Evolutionary conservation across 805 yeast species (phyloP), one percentile per base, ranked within the genome.

Genomic region (Nakazawaea ambrosiae): DNA sequence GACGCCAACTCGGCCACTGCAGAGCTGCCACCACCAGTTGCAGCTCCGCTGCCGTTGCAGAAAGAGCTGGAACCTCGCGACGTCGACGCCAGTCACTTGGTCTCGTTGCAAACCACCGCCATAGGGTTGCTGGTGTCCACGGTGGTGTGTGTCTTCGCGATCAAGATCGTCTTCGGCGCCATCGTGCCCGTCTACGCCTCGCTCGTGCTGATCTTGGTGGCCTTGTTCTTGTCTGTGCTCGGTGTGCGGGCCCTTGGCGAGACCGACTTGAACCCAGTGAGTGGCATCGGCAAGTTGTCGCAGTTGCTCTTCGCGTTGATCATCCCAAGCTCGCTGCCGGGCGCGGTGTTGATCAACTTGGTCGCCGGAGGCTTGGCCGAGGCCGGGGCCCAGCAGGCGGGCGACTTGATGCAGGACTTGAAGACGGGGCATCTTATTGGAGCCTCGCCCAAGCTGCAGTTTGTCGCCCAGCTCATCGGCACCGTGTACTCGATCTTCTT

Each of bases 361-460:
- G 82, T 90, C 1, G 96, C 97, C 4, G 98, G 98, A 14, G 98
- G 96, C 11, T 79, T 90, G 29, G 94, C 97, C 1, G 98, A 90
- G 61, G 97, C 97, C 0, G 97, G 97, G 7, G 96, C 98, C 2
- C 97, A 92, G 61, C 98, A 90, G 60, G 97, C 97, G 2, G 97
- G 98, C 22, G 98, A 90, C 60, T 66, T 90, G 53, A 85, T 92
- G 95, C 98, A 90, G 63, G 97, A 92, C 60, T 66, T 90, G 48
- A 92, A 92, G 56, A 89, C 98, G 0, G 97, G 97, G 0, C 90
- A 85, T 58, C 58, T 90, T 37, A 52, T 90, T 2, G 95, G 95
- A 12, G 97, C 97, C 0, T 83, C 95, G 0, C 96, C 96, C 14
- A 73, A 70, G 44, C 95, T 95, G 3, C 98, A 92, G 58, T 89